Base-by-base conservation (phyloP, 345 rosid species). In the Clarkia xantiana region DNA sequence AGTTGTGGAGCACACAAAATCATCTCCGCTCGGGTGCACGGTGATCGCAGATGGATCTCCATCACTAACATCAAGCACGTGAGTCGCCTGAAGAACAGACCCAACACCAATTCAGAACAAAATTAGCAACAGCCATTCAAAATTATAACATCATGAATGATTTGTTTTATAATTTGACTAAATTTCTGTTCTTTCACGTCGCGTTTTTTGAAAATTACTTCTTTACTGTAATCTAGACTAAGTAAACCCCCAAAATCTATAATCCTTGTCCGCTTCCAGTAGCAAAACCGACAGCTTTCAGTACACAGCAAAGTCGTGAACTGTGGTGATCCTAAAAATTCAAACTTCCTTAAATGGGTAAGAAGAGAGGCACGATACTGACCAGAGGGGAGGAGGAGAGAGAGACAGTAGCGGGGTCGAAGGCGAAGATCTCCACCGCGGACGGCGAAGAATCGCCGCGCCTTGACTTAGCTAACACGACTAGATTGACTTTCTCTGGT, bases 21-120 rank as follows among this genome's bases (percentile, higher is more conserved):
- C 75, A 50, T 86, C 97, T 10, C 96, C 96, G 57, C 72, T 81
- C 7, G 94, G 94, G 62, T 90, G 90, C 55, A 83, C 96, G 12
- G 77, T 68, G 49, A 86, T 68, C 14, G 80, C 41, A 51, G 79
- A 55, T 4, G 78, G 88, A 44, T 79, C 80, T 36, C 96, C 97
- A 18, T 86, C 94, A 51, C 55, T 65, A 55, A 77, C 89, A 44
- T 91, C 75, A 17, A 91, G 59, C 60, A 72, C 78, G 42, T 76
- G 76, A 11, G 62, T 67, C 17, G 70, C 86, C 98, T 91, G 40
- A 42, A 12, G 34, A 36, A 20, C 18, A 23, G 9, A 29, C 9
- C 36, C 36, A 29, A 18, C 11, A 17, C 41, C 42, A 36, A 42
- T 47, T 22, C 43, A 13, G 19, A 25, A 14, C 53, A 63, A 63